phyloP scores from a whole-genome alignment of 345 rosid species.

The Populus alba region DNA sequence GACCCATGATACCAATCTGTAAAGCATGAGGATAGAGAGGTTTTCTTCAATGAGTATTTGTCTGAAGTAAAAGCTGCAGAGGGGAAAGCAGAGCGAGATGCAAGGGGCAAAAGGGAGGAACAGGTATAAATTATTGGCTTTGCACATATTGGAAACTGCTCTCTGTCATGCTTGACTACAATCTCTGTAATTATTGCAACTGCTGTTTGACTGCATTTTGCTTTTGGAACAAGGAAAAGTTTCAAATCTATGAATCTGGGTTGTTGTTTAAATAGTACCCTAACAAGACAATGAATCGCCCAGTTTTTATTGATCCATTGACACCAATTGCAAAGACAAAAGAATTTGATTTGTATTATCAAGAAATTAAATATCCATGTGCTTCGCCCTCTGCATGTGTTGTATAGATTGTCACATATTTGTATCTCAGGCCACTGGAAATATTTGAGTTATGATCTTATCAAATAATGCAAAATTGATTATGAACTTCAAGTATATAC shows the following conservation, averaged over 20 bases:
- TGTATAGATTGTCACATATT: neutral
- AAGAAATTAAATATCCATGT: neutral
- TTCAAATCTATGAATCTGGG: neutral
- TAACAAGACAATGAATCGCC: neutral
- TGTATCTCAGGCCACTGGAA: neutral
- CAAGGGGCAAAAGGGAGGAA: conserved; percentile 69
- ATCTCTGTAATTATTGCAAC: neutral
- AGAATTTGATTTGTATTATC: neutral
- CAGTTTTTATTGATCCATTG: neutral
- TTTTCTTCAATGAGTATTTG: conserved; percentile 69
- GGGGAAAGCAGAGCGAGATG: conserved; percentile 58
- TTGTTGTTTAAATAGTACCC: neutral
- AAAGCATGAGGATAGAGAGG: conserved; percentile 80
- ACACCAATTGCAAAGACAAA: neutral
- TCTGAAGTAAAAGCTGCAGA: conserved; percentile 69
- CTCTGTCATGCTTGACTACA: neutral
- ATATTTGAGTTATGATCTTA: neutral
- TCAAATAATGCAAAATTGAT: neutral
- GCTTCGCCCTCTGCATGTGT: neutral
- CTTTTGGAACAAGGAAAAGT: neutral
- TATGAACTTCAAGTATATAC: neutral
- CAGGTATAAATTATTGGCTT: conserved; percentile 49
- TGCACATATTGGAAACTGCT: neutral
- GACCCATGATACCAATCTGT: conserved; percentile 80
- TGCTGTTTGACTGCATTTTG: neutral